These are phyloP conservation scores for Sphaerulina musiva DNA, from an alignment of 2,329 filamentous ascomycete species.

Conservation along the genomic window DNA sequence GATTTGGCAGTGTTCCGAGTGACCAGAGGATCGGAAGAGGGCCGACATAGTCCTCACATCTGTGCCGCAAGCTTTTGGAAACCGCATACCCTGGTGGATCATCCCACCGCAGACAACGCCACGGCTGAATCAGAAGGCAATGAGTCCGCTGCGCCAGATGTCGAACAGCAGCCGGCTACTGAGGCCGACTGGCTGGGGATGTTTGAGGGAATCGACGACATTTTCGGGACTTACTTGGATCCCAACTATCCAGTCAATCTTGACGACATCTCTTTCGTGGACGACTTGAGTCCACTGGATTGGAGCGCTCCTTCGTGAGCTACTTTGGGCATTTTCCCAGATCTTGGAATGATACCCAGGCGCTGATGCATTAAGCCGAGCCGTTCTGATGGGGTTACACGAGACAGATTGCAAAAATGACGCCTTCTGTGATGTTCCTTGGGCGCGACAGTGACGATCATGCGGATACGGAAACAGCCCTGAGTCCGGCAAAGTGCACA, in stretches of 20 bases:
- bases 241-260: constrained; percentile 32
- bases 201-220: constrained; percentile 33
- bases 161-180: constrained; percentile 1
- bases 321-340: background rate
- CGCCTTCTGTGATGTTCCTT: too few relatives aligned
- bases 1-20: constrained; percentile 27
- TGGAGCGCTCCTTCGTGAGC: constrained; percentile 10
- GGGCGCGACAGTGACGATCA: too few relatives aligned
- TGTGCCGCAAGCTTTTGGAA: constrained; percentile 20
- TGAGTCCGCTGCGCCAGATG: background rate
- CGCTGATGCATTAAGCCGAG: background rate
- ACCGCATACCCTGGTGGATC: constrained; percentile 20
- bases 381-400: too few relatives aligned
- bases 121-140: constrained; percentile 5
- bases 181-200: constrained; percentile 19
- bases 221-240: constrained; percentile 32
- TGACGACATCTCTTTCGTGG: constrained; percentile 31
- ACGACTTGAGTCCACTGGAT: constrained; percentile 25
- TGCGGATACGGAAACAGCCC: too few relatives aligned
- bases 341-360: background rate
- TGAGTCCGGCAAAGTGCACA: too few relatives aligned
- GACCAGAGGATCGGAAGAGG: constrained; percentile 9
- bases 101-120: constrained; percentile 2
- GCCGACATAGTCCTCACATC: constrained; percentile 15
- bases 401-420: too few relatives aligned